Conservation (phyloP, 805 yeast genomes). For the Hanseniaspora meyeri region DNA sequence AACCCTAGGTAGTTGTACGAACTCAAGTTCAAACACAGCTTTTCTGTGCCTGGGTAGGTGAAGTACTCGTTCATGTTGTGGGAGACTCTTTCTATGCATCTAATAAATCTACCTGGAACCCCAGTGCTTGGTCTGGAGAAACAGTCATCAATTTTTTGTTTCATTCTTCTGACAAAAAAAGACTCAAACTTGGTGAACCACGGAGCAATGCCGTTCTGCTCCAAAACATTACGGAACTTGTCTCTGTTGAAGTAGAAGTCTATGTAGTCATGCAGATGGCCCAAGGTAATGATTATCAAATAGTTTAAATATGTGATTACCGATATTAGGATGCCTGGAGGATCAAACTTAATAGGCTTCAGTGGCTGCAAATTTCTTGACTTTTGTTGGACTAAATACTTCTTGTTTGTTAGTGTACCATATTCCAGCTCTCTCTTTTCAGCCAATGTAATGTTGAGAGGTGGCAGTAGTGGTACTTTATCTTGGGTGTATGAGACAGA, state of each 20-base stretch:
- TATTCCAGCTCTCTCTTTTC: constrained; percentile 50
- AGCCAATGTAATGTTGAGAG: constrained; percentile 27
- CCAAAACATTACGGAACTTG: constrained; percentile 53
- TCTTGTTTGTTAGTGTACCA: constrained; percentile 55
- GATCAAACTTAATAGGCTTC: constrained; percentile 55
- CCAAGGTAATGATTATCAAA: constrained; percentile 70
- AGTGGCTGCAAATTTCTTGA: constrained; percentile 46
- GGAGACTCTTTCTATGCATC: constrained; percentile 68
- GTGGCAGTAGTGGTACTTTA: constrained; percentile 29
- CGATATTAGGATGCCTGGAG: constrained; percentile 73
- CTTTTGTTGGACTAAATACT: constrained; percentile 50
- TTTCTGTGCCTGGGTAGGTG: constrained; percentile 61
- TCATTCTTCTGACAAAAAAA: constrained; percentile 85
- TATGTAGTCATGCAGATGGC: constrained; percentile 80
- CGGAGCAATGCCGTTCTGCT: constrained; percentile 86
- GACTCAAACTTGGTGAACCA: constrained; percentile 89
- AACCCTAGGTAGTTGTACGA: constrained; percentile 93
- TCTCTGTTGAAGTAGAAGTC: constrained; percentile 63
- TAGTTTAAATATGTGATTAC: constrained; percentile 77
- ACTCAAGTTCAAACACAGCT: constrained; percentile 71
- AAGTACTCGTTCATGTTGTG: constrained; percentile 52
- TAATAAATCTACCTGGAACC: constrained; percentile 87
- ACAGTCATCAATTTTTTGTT: constrained; percentile 83
- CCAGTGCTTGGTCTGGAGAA: constrained; percentile 94
- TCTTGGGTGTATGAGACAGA: constrained; percentile 16